These are phyloP conservation scores for Rhizopus sp. DNA, from an alignment of 371 early-diverging fungal species.

Conservation along the genomic window DNA sequence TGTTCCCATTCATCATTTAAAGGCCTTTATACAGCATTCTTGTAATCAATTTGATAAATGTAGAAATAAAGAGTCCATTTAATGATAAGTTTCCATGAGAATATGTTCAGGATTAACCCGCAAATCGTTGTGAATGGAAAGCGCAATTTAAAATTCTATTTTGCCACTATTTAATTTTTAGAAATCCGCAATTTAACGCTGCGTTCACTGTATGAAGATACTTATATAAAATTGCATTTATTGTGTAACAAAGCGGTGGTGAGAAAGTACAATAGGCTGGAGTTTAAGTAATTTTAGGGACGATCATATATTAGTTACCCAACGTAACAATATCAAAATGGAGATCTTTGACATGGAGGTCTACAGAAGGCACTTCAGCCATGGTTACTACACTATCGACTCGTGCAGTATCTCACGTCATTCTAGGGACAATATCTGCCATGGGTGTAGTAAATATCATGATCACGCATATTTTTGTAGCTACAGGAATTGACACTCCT, in stretches of 20 bases:
- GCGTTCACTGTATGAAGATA: too few species aligned
- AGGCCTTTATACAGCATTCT: constrained; percentile 11
- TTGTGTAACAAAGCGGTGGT: too few species aligned
- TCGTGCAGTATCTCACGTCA: constrained; percentile 3
- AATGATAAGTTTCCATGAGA: constrained; percentile 3
- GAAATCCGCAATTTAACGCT: neutral
- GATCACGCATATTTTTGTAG: constrained; percentile 9
- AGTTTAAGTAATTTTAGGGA: too few species aligned
- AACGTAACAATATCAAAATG: constrained; percentile 15
- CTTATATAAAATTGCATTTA: too few species aligned
- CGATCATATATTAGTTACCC: too few species aligned
- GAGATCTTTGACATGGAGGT: constrained; percentile 11
- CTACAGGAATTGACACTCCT: constrained; percentile 10
- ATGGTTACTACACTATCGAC: constrained; percentile 10
- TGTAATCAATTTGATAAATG: constrained; percentile 14
- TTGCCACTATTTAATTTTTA: neutral
- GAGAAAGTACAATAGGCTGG: too few species aligned
- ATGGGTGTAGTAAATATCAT: constrained; percentile 15
- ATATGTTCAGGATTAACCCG: constrained; percentile 6
- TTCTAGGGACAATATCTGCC: constrained; percentile 8
- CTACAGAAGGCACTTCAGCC: constrained; percentile 9
- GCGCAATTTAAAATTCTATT: too few species aligned
- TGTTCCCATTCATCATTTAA: constrained; percentile 7
- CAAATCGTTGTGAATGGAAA: constrained; percentile 6
- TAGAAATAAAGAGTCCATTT: constrained; percentile 10